phyloP scores from a whole-genome alignment of 495 filamentous ascomycete genomes.

The Neurospora sp. region DNA sequence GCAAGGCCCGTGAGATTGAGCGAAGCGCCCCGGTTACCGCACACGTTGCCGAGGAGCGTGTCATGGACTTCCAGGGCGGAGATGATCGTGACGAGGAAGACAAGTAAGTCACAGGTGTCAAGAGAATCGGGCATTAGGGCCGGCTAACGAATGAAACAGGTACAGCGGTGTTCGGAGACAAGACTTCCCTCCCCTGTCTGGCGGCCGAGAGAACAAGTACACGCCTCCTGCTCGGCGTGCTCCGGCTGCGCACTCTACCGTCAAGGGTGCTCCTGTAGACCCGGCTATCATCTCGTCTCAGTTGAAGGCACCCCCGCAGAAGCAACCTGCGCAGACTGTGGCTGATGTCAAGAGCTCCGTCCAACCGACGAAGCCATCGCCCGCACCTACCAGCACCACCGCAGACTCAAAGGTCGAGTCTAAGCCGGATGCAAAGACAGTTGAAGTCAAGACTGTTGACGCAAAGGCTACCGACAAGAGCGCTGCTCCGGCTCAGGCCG shows the following conservation, averaged over 20 bases:
- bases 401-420: background rate
- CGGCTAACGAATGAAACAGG: slow-evolving; percentile 34
- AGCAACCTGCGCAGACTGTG: slow-evolving; percentile 35
- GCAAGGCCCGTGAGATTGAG: slow-evolving; percentile 86
- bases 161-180: slow-evolving; percentile 86
- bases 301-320: slow-evolving; percentile 39
- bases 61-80: slow-evolving; percentile 46
- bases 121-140: background rate
- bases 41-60: slow-evolving; percentile 83
- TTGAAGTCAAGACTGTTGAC: slow-evolving; percentile 24
- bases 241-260: slow-evolving; percentile 59
- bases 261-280: slow-evolving; percentile 63
- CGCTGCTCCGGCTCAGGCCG: slow-evolving; percentile 9
- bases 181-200: slow-evolving; percentile 55
- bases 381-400: slow-evolving; percentile 16
- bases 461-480: slow-evolving; percentile 22
- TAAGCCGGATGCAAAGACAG: slow-evolving; percentile 4
- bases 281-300: slow-evolving; percentile 75
- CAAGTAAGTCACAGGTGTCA: slow-evolving; percentile 49
- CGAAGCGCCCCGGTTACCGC: slow-evolving; percentile 53
- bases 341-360: slow-evolving; percentile 26
- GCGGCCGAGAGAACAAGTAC: slow-evolving; percentile 59
- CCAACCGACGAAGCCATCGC: background rate
- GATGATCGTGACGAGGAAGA: slow-evolving; percentile 71
- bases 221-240: slow-evolving; percentile 80